Percentiles rank a stretch among this genome's conserved stretches.
phyloP scores from a whole-genome alignment of 2,329 filamentous ascomycete genomes.

The Hymenoscyphus albidus region DNA sequence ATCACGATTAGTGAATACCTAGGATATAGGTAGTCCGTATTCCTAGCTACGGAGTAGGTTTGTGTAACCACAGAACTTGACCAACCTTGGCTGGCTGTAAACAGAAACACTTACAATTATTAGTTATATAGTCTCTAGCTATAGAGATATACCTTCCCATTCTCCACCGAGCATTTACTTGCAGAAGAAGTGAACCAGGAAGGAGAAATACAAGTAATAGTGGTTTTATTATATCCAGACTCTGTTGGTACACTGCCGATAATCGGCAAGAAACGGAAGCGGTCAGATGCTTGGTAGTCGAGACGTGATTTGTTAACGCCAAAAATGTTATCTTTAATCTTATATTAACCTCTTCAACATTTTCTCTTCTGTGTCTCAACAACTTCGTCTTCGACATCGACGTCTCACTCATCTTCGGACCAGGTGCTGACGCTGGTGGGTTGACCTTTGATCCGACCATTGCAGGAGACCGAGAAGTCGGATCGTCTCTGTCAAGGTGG shows the following conservation, averaged over 20 bases:
- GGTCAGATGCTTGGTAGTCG: not conserved
- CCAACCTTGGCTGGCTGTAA: too few species aligned
- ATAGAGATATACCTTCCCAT: too few species aligned
- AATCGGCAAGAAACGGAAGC: not conserved
- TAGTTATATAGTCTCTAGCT: too few species aligned
- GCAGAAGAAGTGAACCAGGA: too few species aligned
- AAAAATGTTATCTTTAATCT: not conserved
- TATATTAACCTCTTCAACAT: not conserved
- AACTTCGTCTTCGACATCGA: not conserved
- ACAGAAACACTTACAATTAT: too few species aligned
- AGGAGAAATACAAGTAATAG: too few species aligned
- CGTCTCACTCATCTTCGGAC: not conserved
- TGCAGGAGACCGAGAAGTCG: not conserved
- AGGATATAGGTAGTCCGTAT: too few species aligned
- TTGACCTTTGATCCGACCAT: not conserved
- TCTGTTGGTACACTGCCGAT: not conserved
- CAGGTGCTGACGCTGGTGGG: not conserved
- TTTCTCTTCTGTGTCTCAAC: not conserved
- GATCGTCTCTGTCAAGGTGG: not conserved
- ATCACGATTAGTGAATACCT: too few species aligned
- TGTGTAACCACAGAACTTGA: too few species aligned
- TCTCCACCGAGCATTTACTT: too few species aligned
- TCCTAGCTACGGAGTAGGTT: too few species aligned
- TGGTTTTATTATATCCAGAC: not conserved
- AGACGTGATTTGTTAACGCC: not conserved